Conservation (phyloP, 2,329 filamentous ascomycete genomes). For the Emydomyces testavorans region DNA sequence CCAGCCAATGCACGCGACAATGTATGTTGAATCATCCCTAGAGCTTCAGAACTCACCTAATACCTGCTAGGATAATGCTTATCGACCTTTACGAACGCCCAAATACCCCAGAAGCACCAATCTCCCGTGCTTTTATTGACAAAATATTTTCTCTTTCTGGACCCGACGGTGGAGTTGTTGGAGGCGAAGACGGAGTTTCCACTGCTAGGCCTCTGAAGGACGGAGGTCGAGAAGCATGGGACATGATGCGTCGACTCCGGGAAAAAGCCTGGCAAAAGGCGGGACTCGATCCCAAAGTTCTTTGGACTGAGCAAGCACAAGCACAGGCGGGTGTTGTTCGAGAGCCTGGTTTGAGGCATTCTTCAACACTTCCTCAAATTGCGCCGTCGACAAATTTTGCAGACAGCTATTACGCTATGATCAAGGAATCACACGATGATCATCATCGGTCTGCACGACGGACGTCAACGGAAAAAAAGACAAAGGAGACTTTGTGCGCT, state of each 20-base stretch:
- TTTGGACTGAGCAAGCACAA: constrained; percentile 40
- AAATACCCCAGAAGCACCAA: constrained; percentile 35
- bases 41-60: background rate
- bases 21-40: constrained; percentile 20
- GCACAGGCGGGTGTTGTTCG: constrained; percentile 20
- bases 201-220: constrained; percentile 36
- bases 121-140: constrained; percentile 38
- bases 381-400: constrained; percentile 13
- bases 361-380: background rate
- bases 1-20: constrained; percentile 37
- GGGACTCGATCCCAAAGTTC: constrained; percentile 35
- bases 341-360: constrained; percentile 1
- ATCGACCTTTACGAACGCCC: constrained; percentile 40
- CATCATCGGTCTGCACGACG: constrained; percentile 4
- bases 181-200: constrained; percentile 36
- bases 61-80: constrained; percentile 33
- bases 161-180: constrained; percentile 37
- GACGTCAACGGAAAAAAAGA: constrained; percentile 7
- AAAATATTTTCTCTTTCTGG: constrained; percentile 37
- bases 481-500: background rate
- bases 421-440: constrained; percentile 15
- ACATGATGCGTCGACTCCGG: constrained; percentile 38
- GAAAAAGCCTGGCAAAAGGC: constrained; percentile 40
- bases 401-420: constrained; percentile 16
- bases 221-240: constrained; percentile 40